These are phyloP conservation scores for Hylodesmum podocarpum DNA, from an alignment of 306 rosid genomes.

Conservation along the genomic window DNA sequence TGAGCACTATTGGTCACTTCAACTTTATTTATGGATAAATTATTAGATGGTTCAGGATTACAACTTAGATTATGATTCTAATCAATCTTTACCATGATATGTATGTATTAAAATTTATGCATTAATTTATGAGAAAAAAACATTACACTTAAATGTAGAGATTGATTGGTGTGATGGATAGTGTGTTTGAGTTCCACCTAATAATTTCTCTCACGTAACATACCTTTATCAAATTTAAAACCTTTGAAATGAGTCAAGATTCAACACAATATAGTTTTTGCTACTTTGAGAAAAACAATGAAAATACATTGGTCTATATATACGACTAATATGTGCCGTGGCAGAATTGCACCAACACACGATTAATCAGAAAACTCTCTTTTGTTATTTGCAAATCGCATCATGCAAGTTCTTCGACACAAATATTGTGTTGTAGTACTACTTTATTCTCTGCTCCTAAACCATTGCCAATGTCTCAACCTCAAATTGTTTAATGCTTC, in stretches of 20 bases:
- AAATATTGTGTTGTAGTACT: not conserved
- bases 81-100: too few relatives aligned
- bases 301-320: not conserved
- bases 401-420: slow-evolving; percentile 4
- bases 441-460: not conserved
- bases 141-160: too few relatives aligned
- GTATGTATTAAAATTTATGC: too few relatives aligned
- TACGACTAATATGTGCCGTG: not conserved
- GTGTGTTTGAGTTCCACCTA: too few relatives aligned
- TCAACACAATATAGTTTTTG: not conserved
- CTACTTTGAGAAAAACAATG: not conserved
- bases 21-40: too few relatives aligned
- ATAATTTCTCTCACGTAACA: too few relatives aligned
- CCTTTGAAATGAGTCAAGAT: not conserved
- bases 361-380: not conserved
- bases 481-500: slow-evolving; percentile 26
- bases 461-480: slow-evolving; percentile 38
- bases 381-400: not conserved
- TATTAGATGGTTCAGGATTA: too few relatives aligned
- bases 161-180: too few relatives aligned
- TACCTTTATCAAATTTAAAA: not conserved
- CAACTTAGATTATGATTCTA: too few relatives aligned
- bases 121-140: too few relatives aligned
- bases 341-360: not conserved
- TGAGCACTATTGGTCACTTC: too few relatives aligned